Evolutionary conservation across 2,329 filamentous ascomycete species (phyloP), one percentile per base, ranked within the genome.

Genomic region (Arthrobotrys sinensis): DNA sequence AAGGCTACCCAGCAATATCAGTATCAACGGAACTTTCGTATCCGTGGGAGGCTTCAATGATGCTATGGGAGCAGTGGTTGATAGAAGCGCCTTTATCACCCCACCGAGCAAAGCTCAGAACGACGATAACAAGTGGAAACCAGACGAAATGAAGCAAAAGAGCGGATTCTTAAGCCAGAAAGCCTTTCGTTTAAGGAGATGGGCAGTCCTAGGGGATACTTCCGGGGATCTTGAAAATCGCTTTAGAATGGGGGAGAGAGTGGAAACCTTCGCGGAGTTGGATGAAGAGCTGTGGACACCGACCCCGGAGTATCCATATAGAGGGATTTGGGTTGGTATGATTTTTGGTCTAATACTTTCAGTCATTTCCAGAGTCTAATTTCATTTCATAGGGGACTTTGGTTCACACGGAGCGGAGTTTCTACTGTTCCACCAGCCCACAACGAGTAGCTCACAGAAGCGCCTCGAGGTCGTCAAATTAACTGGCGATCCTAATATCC

Each of bases 401-500:
- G 91, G 90, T 28, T 90, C 89, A 0, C 94, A 98, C 81, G 94
- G 94, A 0, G 94, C 92, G 83, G 95, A 98, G 84, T 97, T 97
- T 70, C 83, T 98, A 3, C 86, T 96, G 11, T 86, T 98, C 53
- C 87, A 93, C 81, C 96, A 99, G 82, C 90, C 90, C 0, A 90
- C 91, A 63, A 83, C 86, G 45, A 86, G 88, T 16, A 86, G 87
- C 36, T 85, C 0, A 83, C 86, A 68, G 83, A 85, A 21, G 84
- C 87, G 90, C 1, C 84, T 98, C 2, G 90, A 94, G 83, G 95
- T 92, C 0, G 90, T 97, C 82, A 98, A 98, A 83, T 86, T 99
- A 38, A 98, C 95, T 0, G 95, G 95, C 0, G 95, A 99, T 82
- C 90, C 91, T 0, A 96, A 97, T 80, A 90, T 98, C 12, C 95